Evolutionary conservation across 345 rosid genomes (phyloP), one percentile per base, ranked within the genome.

Genomic region (Hevea brasiliensis): DNA sequence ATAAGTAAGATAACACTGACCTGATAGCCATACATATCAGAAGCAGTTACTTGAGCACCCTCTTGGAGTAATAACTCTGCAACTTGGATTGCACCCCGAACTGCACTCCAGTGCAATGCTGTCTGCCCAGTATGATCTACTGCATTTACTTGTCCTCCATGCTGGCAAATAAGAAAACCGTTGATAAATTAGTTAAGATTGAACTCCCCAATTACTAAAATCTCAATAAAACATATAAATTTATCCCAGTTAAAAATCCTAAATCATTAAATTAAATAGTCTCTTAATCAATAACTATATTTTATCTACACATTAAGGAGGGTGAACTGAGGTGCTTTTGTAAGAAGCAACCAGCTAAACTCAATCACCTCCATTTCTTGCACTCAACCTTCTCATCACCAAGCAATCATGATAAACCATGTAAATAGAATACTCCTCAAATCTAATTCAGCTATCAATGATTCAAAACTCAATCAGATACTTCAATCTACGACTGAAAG

Each of bases 71-170:
- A 79, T 66, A 95, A 89, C 76, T 93, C 98, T 0, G 94, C 91
- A 21, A 85, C 97, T 85, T 91, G 98, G 75, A 88, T 79, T 65
- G 94, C 94, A 53, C 98, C 97, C 21, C 96, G 94, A 75, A 93
- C 98, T 27, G 99, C 98, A 89, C 97, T 89, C 99, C 99, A 95
- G 70, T 95, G 98, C 81, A 95, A 81, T 18, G 99, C 98, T 44
- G 96, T 91, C 84, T 95, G 99, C 14, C 97, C 97, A 15, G 92
- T 87, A 80, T 93, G 93, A 86, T 95, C 99, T 20, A 82, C 77
- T 0, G 89, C 90, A 79, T 95, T 85, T 76, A 95, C 75, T 81
- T 95, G 94, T 83, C 96, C 99, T 65, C 97, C 98, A 45, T 85
- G 96, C 99, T 95, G 89, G 7, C 47, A 71, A 76, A 67, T 15